phyloP scores from a whole-genome alignment of 2,329 filamentous ascomycete species.

The Beauveria australis region DNA sequence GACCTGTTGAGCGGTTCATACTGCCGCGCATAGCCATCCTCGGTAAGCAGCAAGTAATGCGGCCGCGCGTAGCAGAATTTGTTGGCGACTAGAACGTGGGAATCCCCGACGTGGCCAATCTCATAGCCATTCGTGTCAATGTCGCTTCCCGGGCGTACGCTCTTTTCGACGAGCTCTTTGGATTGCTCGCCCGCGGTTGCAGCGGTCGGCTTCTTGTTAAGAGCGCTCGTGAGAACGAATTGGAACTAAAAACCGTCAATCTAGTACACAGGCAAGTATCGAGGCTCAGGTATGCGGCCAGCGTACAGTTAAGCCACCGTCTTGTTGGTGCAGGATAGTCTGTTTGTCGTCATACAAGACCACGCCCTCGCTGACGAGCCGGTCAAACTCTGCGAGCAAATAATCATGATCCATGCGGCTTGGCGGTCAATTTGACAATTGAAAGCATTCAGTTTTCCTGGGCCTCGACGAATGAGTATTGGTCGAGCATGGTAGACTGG shows the following conservation, averaged over 20 bases:
- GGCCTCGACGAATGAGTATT: neutral
- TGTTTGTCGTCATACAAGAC: conserved; percentile 13
- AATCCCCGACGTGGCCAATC: conserved; percentile 28
- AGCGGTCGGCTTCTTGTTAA: conserved; percentile 11
- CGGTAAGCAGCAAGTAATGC: conserved; percentile 38
- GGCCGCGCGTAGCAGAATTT: conserved; percentile 40
- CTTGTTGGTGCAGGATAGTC: neutral
- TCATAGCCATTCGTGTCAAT: conserved; percentile 34
- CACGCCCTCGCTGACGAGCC: conserved; percentile 4
- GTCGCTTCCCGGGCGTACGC: conserved; percentile 28
- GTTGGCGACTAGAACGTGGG: conserved; percentile 39
- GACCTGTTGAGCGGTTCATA: conserved; percentile 29
- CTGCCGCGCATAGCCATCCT: conserved; percentile 38
- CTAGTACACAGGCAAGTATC: neutral
- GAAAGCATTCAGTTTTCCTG: neutral
- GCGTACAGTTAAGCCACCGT: conserved; percentile 6
- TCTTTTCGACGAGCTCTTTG: neutral
- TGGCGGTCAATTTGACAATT: neutral
- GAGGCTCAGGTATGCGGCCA: neutral
- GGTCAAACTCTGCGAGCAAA: conserved; percentile 11
- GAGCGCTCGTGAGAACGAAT: conserved; percentile 7
- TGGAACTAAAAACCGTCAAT: conserved; percentile 5
- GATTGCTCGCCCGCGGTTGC: neutral
- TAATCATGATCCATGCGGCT: neutral
- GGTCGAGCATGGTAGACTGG: neutral